phyloP scores from a whole-genome alignment of 2,329 filamentous ascomycete genomes.

The Fusarium torulosum region DNA sequence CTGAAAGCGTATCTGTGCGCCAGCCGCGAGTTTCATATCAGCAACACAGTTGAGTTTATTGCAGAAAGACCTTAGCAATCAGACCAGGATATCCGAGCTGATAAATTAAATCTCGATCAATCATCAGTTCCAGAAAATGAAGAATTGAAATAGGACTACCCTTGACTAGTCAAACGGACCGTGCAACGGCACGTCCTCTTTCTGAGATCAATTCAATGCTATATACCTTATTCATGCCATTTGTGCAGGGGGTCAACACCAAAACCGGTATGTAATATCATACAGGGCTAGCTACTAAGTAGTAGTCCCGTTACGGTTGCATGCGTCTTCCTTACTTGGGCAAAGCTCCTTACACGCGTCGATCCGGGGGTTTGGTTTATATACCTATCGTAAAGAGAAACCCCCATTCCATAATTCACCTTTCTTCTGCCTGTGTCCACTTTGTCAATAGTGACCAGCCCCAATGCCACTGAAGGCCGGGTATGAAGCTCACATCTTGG shows the following conservation, averaged over 20 bases:
- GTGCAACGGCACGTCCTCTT: constrained; percentile 26
- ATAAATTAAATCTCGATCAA: constrained; percentile 7
- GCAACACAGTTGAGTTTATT: background rate
- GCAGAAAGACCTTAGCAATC: constrained; percentile 13
- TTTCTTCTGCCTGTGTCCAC: background rate
- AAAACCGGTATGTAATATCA: constrained; percentile 26
- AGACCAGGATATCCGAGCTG: constrained; percentile 29
- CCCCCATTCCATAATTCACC: constrained; percentile 5
- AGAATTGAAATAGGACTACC: constrained; percentile 15
- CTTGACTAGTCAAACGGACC: constrained; percentile 3
- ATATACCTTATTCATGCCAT: constrained; percentile 15
- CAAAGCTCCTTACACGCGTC: constrained; percentile 18
- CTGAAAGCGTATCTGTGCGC: constrained; percentile 20
- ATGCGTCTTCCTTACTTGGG: constrained; percentile 19
- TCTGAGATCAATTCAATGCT: constrained; percentile 35
- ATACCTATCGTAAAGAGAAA: constrained; percentile 14
- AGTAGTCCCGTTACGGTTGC: constrained; percentile 31
- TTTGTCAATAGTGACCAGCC: constrained; percentile 7
- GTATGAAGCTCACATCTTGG: constrained; percentile 39
- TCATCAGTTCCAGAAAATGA: constrained; percentile 10
- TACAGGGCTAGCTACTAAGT: constrained; percentile 9
- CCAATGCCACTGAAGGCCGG: constrained; percentile 34
- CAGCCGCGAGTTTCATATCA: constrained; percentile 13
- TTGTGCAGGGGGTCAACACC: constrained; percentile 13
- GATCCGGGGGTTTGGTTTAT: constrained; percentile 24